Evolutionary conservation across 768 basidiomycete species (phyloP).

Genomic region (Rubroboletus satanas): DNA sequence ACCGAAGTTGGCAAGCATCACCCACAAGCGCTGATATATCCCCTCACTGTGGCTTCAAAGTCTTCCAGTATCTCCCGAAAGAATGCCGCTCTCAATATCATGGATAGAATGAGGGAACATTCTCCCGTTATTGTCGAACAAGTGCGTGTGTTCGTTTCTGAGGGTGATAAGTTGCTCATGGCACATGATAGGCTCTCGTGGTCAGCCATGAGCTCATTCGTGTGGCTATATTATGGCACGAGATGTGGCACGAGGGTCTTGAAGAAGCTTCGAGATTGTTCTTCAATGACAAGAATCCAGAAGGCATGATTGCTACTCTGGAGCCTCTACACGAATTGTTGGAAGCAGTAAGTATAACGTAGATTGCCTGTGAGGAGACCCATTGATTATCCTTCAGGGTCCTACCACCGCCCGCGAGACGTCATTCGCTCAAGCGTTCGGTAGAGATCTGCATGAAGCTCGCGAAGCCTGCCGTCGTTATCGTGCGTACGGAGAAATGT

Average conservation of each 20-base stretch:
- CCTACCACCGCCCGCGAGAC: slow-evolving; percentile 93
- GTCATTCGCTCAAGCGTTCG: slow-evolving; percentile 91
- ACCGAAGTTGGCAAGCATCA: slow-evolving; percentile 94
- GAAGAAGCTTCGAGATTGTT: slow-evolving; percentile 96
- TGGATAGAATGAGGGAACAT: slow-evolving; percentile 92
- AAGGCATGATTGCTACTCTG: slow-evolving; percentile 91
- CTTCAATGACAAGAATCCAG: slow-evolving; percentile 95
- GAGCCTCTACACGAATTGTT: slow-evolving; percentile 92
- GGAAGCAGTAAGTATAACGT: slow-evolving; percentile 58
- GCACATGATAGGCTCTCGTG: slow-evolving; percentile 56
- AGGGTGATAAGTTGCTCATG: not conserved
- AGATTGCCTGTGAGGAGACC: not conserved
- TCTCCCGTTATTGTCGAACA: slow-evolving; percentile 84
- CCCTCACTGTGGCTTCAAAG: slow-evolving; percentile 93
- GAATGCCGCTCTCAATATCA: slow-evolving; percentile 79
- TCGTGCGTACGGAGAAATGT: slow-evolving; percentile 79
- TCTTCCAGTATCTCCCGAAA: slow-evolving; percentile 82
- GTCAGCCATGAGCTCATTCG: slow-evolving; percentile 95
- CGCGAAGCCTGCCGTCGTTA: slow-evolving; percentile 87
- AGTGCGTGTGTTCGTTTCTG: slow-evolving; percentile 36
- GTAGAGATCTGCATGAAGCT: slow-evolving; percentile 87
- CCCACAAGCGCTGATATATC: slow-evolving; percentile 95
- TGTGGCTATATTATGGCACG: slow-evolving; percentile 98
- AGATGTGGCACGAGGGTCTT: slow-evolving; percentile 96
- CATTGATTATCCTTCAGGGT: slow-evolving; percentile 49